phyloP scores from a whole-genome alignment of 768 basidiomycete genomes.

The Pholiota molesta region DNA sequence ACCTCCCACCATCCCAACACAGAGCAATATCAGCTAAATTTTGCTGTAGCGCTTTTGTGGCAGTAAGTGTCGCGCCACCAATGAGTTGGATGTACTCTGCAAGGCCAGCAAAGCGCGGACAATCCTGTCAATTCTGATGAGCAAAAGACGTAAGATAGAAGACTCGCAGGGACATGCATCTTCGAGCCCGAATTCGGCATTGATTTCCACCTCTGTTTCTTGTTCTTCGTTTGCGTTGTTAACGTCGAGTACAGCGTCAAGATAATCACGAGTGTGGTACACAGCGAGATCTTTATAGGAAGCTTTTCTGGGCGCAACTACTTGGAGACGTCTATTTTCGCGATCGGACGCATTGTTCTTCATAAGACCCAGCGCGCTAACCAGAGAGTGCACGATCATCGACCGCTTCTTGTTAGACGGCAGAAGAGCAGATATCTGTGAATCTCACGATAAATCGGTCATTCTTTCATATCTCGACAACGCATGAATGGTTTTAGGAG shows the following conservation, averaged over 20 bases:
- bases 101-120: slow-evolving; percentile 75
- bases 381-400: slow-evolving; percentile 64
- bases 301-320: slow-evolving; percentile 59
- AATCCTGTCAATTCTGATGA: slow-evolving; percentile 57
- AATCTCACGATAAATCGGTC: background rate
- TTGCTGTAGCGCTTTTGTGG: slow-evolving; percentile 59
- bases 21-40: slow-evolving; percentile 63
- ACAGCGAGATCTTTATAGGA: slow-evolving; percentile 55
- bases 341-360: slow-evolving; percentile 25
- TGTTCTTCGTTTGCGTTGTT: slow-evolving; percentile 22
- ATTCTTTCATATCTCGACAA: background rate
- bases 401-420: slow-evolving; percentile 75
- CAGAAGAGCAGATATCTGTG: slow-evolving; percentile 50
- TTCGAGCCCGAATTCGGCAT: slow-evolving; percentile 53
- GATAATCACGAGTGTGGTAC: slow-evolving; percentile 76
- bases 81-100: slow-evolving; percentile 69
- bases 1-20: slow-evolving; percentile 93
- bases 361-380: slow-evolving; percentile 55
- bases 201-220: slow-evolving; percentile 7
- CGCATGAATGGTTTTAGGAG: too few relatives aligned
- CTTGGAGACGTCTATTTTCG: slow-evolving; percentile 33
- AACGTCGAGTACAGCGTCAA: slow-evolving; percentile 57
- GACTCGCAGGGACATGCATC: slow-evolving; percentile 25
- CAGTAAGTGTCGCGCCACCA: slow-evolving; percentile 80
- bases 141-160: background rate